Evolutionary conservation across 345 rosid species (phyloP).

Genomic region (Conringia planisiliqua): DNA sequence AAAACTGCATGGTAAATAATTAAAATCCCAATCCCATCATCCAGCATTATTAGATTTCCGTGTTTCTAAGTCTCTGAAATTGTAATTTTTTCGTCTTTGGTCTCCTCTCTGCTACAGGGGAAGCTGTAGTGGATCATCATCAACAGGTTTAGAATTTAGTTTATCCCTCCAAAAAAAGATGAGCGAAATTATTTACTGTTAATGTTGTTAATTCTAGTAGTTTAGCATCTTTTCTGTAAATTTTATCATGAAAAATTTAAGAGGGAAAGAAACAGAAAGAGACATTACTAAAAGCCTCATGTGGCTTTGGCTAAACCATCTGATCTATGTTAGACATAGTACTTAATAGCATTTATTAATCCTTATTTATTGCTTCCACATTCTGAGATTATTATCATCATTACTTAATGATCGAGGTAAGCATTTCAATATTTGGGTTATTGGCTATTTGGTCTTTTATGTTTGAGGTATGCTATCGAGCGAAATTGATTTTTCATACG

Average conservation of each 20-base stretch:
- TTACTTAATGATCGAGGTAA: not conserved
- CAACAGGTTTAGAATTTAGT: constrained; percentile 25
- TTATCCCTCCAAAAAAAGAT: not conserved
- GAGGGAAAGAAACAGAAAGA: not conserved
- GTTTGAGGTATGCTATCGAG: not conserved
- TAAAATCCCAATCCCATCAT: not conserved
- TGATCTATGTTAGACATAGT: not conserved
- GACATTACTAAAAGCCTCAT: not conserved
- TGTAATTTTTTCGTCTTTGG: constrained; percentile 6
- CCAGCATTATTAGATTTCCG: not conserved
- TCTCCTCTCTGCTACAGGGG: constrained; percentile 26
- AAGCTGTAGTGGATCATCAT: constrained; percentile 33
- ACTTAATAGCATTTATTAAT: not conserved
- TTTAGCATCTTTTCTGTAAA: constrained; percentile 25
- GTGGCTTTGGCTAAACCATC: constrained; percentile 1
- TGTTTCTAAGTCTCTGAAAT: constrained; percentile 8
- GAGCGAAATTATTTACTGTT: constrained; percentile 15
- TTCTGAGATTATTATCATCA: not conserved
- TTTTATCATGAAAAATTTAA: not conserved
- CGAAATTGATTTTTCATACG: not conserved
- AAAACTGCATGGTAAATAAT: constrained; percentile 80
- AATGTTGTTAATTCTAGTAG: constrained; percentile 32
- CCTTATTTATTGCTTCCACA: not conserved
- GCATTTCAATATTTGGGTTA: not conserved
- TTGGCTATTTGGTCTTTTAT: not conserved